Percentiles rank a stretch among this genome's conserved stretches.
Evolutionary conservation across 148 eudicot species (phyloP).

Genomic region (Polygonum aviculare): DNA sequence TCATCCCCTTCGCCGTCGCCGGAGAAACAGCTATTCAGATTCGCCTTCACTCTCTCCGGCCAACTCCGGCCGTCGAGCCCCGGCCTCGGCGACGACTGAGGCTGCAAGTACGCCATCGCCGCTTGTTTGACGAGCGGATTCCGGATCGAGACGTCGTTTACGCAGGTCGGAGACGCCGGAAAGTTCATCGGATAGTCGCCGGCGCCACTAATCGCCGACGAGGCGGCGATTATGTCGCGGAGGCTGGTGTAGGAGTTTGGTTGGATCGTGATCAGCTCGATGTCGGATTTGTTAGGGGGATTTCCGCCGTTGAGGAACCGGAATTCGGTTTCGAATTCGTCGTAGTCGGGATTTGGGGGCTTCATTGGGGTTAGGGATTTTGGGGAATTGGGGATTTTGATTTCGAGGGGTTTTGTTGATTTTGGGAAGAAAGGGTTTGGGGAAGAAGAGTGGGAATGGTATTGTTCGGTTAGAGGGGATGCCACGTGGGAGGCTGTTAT

Average conservation of each 20-base stretch:
- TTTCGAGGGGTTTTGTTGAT: background rate
- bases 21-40: background rate
- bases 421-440: background rate
- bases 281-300: background rate
- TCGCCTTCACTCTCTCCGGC: slow-evolving; percentile 1
- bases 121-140: slow-evolving; percentile 19
- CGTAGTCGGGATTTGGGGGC: background rate
- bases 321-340: background rate
- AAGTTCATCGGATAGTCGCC: background rate
- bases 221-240: slow-evolving; percentile 12
- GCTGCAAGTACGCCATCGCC: slow-evolving; percentile 17
- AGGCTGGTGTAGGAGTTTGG: slow-evolving; percentile 11
- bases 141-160: slow-evolving; percentile 11
- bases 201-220: background rate
- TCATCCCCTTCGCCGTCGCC: background rate
- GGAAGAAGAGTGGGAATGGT: background rate
- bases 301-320: background rate
- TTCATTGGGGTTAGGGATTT: background rate
- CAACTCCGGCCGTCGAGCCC: background rate
- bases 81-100: slow-evolving; percentile 9
- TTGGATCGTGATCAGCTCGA: background rate
- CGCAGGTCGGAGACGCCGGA: background rate
- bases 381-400: background rate
- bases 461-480: background rate
- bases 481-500: background rate